These are phyloP conservation scores for Geoglossum cookeanum DNA, from an alignment of 2,329 filamentous ascomycete species.

Conservation along the genomic window DNA sequence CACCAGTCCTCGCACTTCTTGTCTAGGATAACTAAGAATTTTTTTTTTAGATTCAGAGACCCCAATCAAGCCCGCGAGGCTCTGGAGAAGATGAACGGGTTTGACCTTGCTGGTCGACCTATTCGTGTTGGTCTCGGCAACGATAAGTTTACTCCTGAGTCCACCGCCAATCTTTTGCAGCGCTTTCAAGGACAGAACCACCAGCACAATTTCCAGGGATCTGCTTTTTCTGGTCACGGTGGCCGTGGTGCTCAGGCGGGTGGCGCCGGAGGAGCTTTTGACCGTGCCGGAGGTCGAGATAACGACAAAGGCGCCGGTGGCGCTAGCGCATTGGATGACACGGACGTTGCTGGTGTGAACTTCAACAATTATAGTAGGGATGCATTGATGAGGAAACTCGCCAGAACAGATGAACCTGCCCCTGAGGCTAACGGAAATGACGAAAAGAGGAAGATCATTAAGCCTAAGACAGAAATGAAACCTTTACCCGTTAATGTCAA, in stretches of 20 bases:
- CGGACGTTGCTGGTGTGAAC: conserved; percentile 93
- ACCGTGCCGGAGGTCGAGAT: conserved; percentile 74
- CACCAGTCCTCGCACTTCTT: background rate
- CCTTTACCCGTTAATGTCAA: conserved; percentile 70
- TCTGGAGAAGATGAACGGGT: conserved; percentile 97
- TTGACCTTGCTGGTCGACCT: conserved; percentile 89
- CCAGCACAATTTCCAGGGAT: conserved; percentile 62
- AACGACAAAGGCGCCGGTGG: conserved; percentile 74
- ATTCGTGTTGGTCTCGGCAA: conserved; percentile 98
- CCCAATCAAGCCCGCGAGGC: conserved; percentile 83
- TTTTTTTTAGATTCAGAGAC: conserved; percentile 58
- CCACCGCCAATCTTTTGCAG: conserved; percentile 78
- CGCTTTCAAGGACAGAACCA: conserved; percentile 68
- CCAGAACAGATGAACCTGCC: conserved; percentile 71
- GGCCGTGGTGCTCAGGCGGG: conserved; percentile 71
- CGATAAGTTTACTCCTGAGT: conserved; percentile 98
- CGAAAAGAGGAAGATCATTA: conserved; percentile 51
- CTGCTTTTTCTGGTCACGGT: conserved; percentile 75
- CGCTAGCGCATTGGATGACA: conserved; percentile 89
- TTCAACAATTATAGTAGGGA: conserved; percentile 99
- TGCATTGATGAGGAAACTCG: conserved; percentile 95
- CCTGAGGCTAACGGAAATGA: conserved; percentile 32
- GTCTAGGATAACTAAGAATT: conserved; percentile 18
- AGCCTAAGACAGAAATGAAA: conserved; percentile 62
- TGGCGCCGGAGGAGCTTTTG: conserved; percentile 53